Conservation (phyloP, 345 rosid genomes). For the Populus pruinosa region DNA sequence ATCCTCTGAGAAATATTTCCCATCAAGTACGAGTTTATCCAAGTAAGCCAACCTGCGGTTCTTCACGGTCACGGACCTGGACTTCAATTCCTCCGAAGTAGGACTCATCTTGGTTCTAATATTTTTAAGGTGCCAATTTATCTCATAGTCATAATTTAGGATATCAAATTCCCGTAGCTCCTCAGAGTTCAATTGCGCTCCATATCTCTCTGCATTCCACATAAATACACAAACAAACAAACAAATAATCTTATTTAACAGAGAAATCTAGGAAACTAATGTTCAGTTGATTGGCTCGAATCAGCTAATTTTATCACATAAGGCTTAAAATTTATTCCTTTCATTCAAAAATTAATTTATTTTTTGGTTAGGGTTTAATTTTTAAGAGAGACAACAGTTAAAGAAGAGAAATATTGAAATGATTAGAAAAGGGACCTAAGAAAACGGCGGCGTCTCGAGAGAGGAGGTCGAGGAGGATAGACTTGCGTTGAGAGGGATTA, state of each 20-base stretch:
- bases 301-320: neutral
- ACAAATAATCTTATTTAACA: neutral
- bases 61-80: slow-evolving; percentile 64
- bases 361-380: too few relatives aligned
- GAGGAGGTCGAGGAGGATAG: slow-evolving; percentile 84
- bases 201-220: slow-evolving; percentile 60
- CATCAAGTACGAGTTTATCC: slow-evolving; percentile 56
- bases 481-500: slow-evolving; percentile 65
- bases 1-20: slow-evolving; percentile 86
- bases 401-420: neutral
- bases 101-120: slow-evolving; percentile 68
- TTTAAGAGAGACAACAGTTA: too few relatives aligned
- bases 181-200: slow-evolving; percentile 50
- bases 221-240: slow-evolving; percentile 3
- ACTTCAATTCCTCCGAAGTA: slow-evolving; percentile 56
- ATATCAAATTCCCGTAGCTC: slow-evolving; percentile 70
- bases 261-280: neutral
- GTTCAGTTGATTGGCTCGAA: neutral
- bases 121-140: slow-evolving; percentile 76
- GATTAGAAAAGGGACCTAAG: slow-evolving; percentile 41
- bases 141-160: slow-evolving; percentile 62
- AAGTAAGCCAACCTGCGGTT: slow-evolving; percentile 81
- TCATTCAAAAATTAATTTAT: too few relatives aligned
- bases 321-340: neutral
- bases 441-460: slow-evolving; percentile 80